Base-by-base conservation (phyloP, 2,329 filamentous ascomycete species). In the Huntiella moniliformis region DNA sequence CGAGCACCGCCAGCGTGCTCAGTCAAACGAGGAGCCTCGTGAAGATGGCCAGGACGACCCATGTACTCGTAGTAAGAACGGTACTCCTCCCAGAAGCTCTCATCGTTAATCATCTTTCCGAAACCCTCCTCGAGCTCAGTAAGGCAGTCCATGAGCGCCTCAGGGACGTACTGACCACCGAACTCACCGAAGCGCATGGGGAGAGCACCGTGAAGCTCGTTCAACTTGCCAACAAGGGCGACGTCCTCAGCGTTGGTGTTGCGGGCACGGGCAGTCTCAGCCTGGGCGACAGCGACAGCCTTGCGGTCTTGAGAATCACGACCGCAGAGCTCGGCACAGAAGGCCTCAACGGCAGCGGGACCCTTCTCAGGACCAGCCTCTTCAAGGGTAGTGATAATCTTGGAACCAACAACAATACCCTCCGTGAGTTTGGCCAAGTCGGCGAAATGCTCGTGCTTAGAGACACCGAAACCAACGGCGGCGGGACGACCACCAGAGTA, bases 61-160 rank as follows among this genome's bases (percentile, higher is more conserved):
- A 98, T 98, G 69, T 91, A 98, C 35, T 85, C 82, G 63, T 96
- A 98, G 68, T 94, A 91, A 4, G 84, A 85, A 53, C 84, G 74
- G 66, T 85, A 98, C 63, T 98, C 91, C 57, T 93, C 82, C 91
- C 91, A 98, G 70, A 98, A 98, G 46, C 74, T 71, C 4, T 85
- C 80, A 58, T 96, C 88, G 52, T 92, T 77, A 56, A 79, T 79
- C 50, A 91, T 86, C 55, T 80, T 67, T 56, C 91, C 79, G 69
- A 98, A 98, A 32, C 88, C 91, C 22, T 77, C 75, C 63, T 98
- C 88, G 4, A 98, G 73, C 63, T 98, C 76, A 1, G 79, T 79
- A 49, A 98, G 67, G 59, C 88, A 96, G 65, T 96, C 88, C 88
- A 98, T 96, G 51, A 98, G 72, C 15, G 86, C 91, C 63, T 98